phyloP scores from a whole-genome alignment of 1,284 basidiomycete genomes.

The Boletus sp. region DNA sequence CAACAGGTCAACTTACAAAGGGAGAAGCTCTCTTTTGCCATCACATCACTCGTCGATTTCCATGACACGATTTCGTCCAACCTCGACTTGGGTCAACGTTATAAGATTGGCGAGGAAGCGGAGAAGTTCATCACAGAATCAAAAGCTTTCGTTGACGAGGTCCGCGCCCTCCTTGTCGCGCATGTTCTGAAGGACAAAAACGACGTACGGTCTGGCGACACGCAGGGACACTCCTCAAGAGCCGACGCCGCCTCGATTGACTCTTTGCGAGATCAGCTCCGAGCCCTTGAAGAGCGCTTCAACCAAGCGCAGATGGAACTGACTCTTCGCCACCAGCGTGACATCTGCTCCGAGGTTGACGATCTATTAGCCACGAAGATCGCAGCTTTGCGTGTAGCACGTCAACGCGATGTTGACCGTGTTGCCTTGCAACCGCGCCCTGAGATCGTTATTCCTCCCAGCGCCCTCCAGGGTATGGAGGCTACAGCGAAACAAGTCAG shows the following conservation, averaged over 20 bases:
- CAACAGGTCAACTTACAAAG: constrained; percentile 21
- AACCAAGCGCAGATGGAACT: constrained; percentile 32
- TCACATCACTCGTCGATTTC: constrained; percentile 23
- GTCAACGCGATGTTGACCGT: constrained; percentile 22
- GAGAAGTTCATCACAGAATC: constrained; percentile 25
- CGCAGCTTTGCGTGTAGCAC: constrained; percentile 20
- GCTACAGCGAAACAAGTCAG: constrained; percentile 11
- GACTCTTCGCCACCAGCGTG: constrained; percentile 23
- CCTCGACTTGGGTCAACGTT: constrained; percentile 30
- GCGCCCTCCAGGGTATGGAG: constrained; percentile 20
- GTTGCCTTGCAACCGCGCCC: constrained; percentile 13
- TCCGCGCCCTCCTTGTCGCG: constrained; percentile 24
- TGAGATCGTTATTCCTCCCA: constrained; percentile 23
- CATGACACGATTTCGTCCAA: constrained; percentile 24
- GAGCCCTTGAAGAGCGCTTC: constrained; percentile 28
- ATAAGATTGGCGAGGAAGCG: constrained; percentile 22
- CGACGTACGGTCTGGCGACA: neutral
- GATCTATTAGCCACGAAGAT: constrained; percentile 22
- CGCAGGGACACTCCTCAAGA: neutral
- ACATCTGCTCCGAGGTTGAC: constrained; percentile 23
- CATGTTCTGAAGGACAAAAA: constrained; percentile 19
- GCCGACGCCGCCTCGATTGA: neutral
- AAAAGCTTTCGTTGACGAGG: constrained; percentile 25
- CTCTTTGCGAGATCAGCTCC: constrained; percentile 19
- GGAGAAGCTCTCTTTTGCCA: constrained; percentile 27